A percentile compares a stretch with the other conserved stretches of the same genome.
Evolutionary conservation across 2,329 filamentous ascomycete genomes (phyloP).

Genomic region (Ceratocystis colombiana): DNA sequence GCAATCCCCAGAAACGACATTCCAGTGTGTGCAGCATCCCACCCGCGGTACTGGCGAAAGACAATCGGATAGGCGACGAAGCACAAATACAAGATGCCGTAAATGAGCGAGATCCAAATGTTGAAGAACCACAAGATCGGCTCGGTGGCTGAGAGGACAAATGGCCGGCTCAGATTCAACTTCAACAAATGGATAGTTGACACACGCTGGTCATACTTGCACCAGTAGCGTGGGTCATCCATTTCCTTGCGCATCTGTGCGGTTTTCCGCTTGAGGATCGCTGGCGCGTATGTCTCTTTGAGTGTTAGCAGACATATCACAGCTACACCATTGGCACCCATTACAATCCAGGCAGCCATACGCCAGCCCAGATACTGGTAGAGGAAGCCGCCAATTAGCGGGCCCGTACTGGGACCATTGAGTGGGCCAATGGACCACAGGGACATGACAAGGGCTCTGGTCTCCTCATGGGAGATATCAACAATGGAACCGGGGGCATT

Average conservation of each 20-base stretch:
- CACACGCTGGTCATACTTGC: slow-evolving; percentile 63
- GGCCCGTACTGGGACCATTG: slow-evolving; percentile 50
- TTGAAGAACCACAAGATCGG: slow-evolving; percentile 68
- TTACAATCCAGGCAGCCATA: slow-evolving; percentile 73
- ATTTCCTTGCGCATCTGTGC: slow-evolving; percentile 55
- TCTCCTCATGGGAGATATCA: slow-evolving; percentile 71
- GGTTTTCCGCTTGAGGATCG: slow-evolving; percentile 57
- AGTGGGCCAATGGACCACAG: slow-evolving; percentile 77
- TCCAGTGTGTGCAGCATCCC: slow-evolving; percentile 62
- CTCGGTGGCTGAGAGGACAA: slow-evolving; percentile 66
- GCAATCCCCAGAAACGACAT: slow-evolving; percentile 66
- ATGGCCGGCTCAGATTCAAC: slow-evolving; percentile 65
- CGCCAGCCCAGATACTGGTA: slow-evolving; percentile 69
- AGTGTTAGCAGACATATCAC: slow-evolving; percentile 50
- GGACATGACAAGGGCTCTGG: slow-evolving; percentile 71
- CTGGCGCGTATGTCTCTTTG: slow-evolving; percentile 68
- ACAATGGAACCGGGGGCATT: slow-evolving; percentile 75
- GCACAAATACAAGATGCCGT: slow-evolving; percentile 78
- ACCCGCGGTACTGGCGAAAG: slow-evolving; percentile 63
- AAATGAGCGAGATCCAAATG: slow-evolving; percentile 68
- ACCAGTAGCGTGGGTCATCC: slow-evolving; percentile 65
- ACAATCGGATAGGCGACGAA: slow-evolving; percentile 87
- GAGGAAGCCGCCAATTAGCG: slow-evolving; percentile 60
- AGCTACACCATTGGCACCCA: slow-evolving; percentile 59
- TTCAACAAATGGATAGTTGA: slow-evolving; percentile 58